Evolutionary conservation across 2,329 filamentous ascomycete species (phyloP).

Genomic region (Arthroderma sp.): DNA sequence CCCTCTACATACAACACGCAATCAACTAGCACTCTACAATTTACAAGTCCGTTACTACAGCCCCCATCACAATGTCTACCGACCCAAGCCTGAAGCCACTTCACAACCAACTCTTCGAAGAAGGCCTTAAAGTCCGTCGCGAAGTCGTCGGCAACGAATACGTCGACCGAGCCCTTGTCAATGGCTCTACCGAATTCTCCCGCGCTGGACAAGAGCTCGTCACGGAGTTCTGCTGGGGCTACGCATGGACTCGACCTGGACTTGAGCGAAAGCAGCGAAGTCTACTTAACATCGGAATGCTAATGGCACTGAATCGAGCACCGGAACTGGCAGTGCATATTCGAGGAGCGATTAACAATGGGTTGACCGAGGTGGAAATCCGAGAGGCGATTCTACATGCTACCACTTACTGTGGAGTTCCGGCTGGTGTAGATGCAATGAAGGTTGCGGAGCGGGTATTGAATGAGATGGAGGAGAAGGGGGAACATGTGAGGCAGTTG

Average conservation of each 20-base stretch:
- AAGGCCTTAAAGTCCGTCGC: conserved; percentile 47
- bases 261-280: conserved; percentile 48
- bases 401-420: conserved; percentile 41
- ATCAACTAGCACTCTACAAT: too few species aligned
- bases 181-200: conserved; percentile 46
- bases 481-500: conserved; percentile 19
- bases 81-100: conserved; percentile 27
- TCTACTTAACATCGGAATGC: conserved; percentile 52
- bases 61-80: conserved; percentile 21
- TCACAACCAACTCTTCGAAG: conserved; percentile 47
- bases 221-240: conserved; percentile 53
- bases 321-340: conserved; percentile 50
- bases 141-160: conserved; percentile 49
- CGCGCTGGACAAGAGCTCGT: conserved; percentile 49
- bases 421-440: conserved; percentile 43
- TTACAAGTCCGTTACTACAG: too few species aligned
- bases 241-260: conserved; percentile 50
- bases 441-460: conserved; percentile 39
- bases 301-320: conserved; percentile 47
- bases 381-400: conserved; percentile 43
- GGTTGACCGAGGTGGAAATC: conserved; percentile 48
- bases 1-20: too few species aligned
- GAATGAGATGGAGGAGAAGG: conserved; percentile 39
- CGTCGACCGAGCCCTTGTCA: conserved; percentile 44
- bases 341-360: conserved; percentile 51